Evolutionary conservation across 2,329 filamentous ascomycete genomes (phyloP).

Genomic region (Truncatella angustata): DNA sequence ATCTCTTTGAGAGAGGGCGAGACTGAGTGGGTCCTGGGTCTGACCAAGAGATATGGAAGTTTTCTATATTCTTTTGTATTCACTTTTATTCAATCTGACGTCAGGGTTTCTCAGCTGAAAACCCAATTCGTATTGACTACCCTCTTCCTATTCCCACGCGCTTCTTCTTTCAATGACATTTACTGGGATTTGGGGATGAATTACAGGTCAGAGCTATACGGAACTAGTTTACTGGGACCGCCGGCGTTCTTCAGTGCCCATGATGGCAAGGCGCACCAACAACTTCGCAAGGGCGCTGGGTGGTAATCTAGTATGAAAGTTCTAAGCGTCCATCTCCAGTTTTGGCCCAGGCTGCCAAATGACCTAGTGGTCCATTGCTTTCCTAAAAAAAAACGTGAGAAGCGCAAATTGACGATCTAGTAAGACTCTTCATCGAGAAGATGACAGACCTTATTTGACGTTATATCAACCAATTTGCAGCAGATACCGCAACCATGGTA

Average conservation of each 20-base stretch:
- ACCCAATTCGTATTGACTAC: conserved; percentile 36
- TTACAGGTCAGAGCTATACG: conserved; percentile 31
- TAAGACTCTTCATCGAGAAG: conserved; percentile 29
- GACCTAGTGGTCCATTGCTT: conserved; percentile 32
- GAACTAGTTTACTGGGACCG: conserved; percentile 32
- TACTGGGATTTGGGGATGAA: conserved; percentile 36
- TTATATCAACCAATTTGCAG: conserved; percentile 31
- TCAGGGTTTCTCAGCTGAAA: conserved; percentile 20
- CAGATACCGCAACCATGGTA: conserved; percentile 39
- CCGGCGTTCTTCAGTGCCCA: conserved; percentile 27
- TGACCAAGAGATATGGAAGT: conserved; percentile 20
- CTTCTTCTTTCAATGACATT: conserved; percentile 35
- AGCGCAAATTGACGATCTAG: conserved; percentile 30
- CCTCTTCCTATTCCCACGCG: conserved; percentile 33
- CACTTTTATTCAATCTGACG: not conserved
- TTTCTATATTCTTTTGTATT: not conserved
- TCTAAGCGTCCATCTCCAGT: no score
- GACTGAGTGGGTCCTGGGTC: conserved; percentile 19
- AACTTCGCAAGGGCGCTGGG: conserved; percentile 33
- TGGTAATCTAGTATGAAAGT: conserved; percentile 14
- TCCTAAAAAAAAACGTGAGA: conserved; percentile 37
- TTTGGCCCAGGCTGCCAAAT: not conserved
- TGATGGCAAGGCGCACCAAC: conserved; percentile 31
- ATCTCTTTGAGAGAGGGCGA: conserved; percentile 16
- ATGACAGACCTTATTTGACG: conserved; percentile 19